Base-by-base conservation (phyloP, 2,329 filamentous ascomycete species). In the Paracoccidioides lutzii region DNA sequence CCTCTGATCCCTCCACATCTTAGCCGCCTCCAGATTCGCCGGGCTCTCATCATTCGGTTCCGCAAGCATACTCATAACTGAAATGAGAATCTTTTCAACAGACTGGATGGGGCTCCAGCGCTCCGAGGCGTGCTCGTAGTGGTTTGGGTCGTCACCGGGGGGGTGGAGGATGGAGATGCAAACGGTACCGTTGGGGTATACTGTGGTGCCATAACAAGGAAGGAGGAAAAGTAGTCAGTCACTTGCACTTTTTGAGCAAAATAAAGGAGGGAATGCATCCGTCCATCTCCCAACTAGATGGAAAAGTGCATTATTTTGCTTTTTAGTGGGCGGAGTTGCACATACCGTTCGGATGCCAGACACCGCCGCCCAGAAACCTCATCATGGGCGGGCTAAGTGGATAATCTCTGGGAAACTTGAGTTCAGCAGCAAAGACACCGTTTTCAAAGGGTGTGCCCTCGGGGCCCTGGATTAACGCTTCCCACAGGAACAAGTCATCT, bases 141-240 rank as follows among this genome's bases (percentile, higher is more conserved):
- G 91, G 71, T 87, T 93, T 67, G 88, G 83, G 68, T 98, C 93
- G 66, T 96, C 90, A 73, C 88, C 90, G 3, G 93, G 91, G 10
- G 91, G 88, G 71, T 98, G 93, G 43, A 98, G 79, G 73, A 98
- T 98, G 44, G 88, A 94, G 70, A 98, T 97, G 78, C 93, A 98
- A 56, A 98, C 88, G 60, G 85, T 82, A 64, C 93, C 93, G 66
- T 82, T 83, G 9, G 81, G 76, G 75, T 96, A 97, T 68, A 98
- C 81, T 82, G 61, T 43, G 38, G 22, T 28, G n/a, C 7, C 7
- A 12, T 15, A 33, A 28, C 28, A 48, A 32, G 15, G 3, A 15
- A 7, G 28, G 12, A n/a, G 3, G 6, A n/a, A 22, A 52, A 40
- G 35, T 6, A 52, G 33, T 40, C 28, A 46, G 44, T 8, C 44